A percentile compares a stretch with the other conserved stretches of the same genome.
Conservation (phyloP, 2,329 filamentous ascomycete species). For the Fusarium sororula region DNA sequence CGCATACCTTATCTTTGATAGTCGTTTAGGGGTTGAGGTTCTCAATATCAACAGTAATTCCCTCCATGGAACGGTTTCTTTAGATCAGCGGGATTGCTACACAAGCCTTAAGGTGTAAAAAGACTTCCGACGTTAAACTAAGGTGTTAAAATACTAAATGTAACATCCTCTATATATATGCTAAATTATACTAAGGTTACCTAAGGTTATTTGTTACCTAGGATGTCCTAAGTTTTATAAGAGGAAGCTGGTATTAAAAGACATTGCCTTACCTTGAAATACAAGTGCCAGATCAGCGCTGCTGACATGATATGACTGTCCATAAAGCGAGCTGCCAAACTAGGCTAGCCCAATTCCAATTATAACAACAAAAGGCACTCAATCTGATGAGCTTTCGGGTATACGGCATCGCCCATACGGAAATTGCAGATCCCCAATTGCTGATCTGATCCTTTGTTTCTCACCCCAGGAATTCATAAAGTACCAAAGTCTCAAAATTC, state of each 20-base stretch:
- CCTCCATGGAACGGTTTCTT: rapidly evolving
- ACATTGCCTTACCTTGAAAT: neutral
- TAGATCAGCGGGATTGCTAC: rapidly evolving
- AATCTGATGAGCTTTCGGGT: neutral
- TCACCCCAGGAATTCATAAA: rapidly evolving
- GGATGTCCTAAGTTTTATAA: too few species aligned
- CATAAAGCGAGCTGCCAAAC: neutral
- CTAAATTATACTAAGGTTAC: too few species aligned
- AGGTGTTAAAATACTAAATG: rapidly evolving
- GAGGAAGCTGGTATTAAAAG: too few species aligned
- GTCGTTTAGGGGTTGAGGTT: too few species aligned
- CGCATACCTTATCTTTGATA: too few species aligned
- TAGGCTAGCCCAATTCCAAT: neutral
- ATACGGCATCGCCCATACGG: neutral
- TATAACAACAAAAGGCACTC: rapidly evolving
- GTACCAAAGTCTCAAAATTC: rapidly evolving
- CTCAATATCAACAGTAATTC: rapidly evolving
- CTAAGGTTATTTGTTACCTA: too few species aligned
- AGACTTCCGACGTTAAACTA: rapidly evolving
- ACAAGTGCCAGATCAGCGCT: neutral
- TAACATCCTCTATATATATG: too few species aligned
- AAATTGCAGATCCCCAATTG: neutral
- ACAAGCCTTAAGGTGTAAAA: too few species aligned
- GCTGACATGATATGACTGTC: neutral
- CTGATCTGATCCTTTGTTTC: neutral